Conservation (phyloP, 1,284 basidiomycete genomes). For the Sanghuangporus sanghuang region DNA sequence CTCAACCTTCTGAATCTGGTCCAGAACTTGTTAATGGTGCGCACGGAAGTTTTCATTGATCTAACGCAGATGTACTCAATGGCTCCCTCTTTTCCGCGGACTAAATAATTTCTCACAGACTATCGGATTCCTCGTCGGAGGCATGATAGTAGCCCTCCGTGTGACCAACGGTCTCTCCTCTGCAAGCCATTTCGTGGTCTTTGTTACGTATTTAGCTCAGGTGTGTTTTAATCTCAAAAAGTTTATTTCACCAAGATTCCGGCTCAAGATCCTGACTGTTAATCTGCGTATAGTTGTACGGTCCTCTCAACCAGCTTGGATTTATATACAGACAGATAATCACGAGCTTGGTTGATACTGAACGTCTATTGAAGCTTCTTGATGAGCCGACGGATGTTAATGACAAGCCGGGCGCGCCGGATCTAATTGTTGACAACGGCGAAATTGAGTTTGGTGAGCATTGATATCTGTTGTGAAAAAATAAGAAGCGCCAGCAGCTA, state of each 20-base stretch:
- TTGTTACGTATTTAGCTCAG: slow-evolving; percentile 77
- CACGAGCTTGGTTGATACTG: slow-evolving; percentile 74
- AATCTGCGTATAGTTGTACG: slow-evolving; percentile 51
- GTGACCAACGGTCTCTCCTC: slow-evolving; percentile 47
- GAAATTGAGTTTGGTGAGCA: slow-evolving; percentile 79
- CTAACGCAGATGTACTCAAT: not conserved
- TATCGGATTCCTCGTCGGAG: slow-evolving; percentile 71
- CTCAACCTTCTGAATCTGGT: slow-evolving; percentile 69
- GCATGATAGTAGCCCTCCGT: slow-evolving; percentile 66
- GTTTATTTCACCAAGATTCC: slow-evolving; percentile 5
- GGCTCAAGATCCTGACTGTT: slow-evolving; percentile 10
- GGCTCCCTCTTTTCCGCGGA: not conserved
- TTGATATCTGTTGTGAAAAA: not conserved
- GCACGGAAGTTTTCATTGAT: slow-evolving; percentile 22
- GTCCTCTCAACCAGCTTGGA: slow-evolving; percentile 68
- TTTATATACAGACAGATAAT: slow-evolving; percentile 71
- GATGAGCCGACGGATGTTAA: slow-evolving; percentile 78
- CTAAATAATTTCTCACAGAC: slow-evolving; percentile 37
- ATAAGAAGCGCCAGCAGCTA: not conserved
- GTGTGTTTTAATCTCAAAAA: slow-evolving; percentile 33
- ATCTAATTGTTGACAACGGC: slow-evolving; percentile 68
- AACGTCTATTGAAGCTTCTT: slow-evolving; percentile 68
- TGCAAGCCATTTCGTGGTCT: slow-evolving; percentile 66
- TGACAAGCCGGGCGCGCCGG: slow-evolving; percentile 71
- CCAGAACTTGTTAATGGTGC: slow-evolving; percentile 75